A percentile compares a stretch with the other conserved stretches of the same genome.
Conservation (phyloP, 1,284 basidiomycete genomes). For the Ceratobasidium sp. region DNA sequence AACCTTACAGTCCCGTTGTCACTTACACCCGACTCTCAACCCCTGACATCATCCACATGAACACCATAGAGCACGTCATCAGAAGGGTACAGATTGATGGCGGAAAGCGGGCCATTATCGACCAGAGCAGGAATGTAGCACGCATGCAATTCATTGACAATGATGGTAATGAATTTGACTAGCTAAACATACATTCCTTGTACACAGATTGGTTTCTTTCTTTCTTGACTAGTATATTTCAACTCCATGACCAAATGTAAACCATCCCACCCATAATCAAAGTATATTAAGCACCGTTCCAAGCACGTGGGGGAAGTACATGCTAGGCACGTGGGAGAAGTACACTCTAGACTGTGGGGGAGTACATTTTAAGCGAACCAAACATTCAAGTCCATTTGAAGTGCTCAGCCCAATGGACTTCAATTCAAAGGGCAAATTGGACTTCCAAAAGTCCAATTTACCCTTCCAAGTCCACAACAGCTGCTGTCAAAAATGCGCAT, state of each 20-base stretch:
- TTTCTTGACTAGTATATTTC: neutral
- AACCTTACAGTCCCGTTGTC: constrained; percentile 5
- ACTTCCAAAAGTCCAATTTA: no score
- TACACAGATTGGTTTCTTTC: neutral
- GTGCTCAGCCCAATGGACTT: no score
- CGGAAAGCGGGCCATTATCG: constrained; percentile 10
- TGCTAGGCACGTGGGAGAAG: neutral
- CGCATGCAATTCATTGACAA: constrained; percentile 7
- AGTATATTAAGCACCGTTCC: neutral
- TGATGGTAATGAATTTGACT: neutral
- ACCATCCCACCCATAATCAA: neutral
- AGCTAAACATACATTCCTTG: neutral
- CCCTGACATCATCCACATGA: constrained; percentile 15
- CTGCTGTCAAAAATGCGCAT: neutral
- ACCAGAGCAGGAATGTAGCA: constrained; percentile 1
- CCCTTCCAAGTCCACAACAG: no score
- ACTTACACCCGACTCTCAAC: neutral
- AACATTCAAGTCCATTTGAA: neutral
- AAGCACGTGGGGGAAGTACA: neutral
- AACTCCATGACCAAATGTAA: neutral
- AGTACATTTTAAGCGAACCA: neutral
- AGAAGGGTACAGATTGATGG: neutral
- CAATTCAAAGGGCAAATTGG: no score
- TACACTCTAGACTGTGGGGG: neutral
- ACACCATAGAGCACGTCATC: constrained; percentile 2